A percentile compares a stretch with the other conserved stretches of the same genome.
phyloP scores from a whole-genome alignment of 78 protist genomes.

The Bigelowiella natans region DNA sequence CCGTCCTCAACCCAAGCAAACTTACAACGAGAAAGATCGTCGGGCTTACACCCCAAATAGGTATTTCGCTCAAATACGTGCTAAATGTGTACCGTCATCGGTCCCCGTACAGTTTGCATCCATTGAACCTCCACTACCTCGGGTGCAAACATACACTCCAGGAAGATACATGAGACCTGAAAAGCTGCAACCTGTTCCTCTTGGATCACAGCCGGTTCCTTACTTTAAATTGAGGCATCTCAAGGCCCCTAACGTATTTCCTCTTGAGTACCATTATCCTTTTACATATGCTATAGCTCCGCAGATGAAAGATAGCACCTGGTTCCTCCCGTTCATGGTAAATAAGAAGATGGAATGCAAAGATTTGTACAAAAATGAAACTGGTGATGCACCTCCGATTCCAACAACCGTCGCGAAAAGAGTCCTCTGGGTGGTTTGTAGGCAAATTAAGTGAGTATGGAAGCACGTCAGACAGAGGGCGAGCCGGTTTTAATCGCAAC shows the following conservation, averaged over 20 bases:
- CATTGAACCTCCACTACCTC: background rate
- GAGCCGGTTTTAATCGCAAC: too few species aligned
- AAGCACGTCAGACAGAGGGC: too few species aligned
- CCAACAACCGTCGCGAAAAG: background rate
- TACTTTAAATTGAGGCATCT: background rate
- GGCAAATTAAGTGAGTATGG: background rate
- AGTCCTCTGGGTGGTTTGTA: background rate
- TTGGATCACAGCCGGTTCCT: background rate
- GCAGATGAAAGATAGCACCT: background rate
- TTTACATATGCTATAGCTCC: background rate
- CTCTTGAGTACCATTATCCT: background rate
- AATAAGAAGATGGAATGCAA: background rate
- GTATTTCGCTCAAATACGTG: background rate
- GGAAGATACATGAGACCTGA: background rate
- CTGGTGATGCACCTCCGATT: background rate
- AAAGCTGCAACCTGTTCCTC: background rate
- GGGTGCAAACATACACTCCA: background rate
- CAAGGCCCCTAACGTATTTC: background rate
- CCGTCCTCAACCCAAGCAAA: too few species aligned
- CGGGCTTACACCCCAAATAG: background rate
- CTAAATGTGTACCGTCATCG: background rate
- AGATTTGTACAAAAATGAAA: background rate
- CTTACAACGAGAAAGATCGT: background rate
- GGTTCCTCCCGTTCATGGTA: background rate
- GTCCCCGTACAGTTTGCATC: background rate